Evolutionary conservation across 129 eudicot species (phyloP).

Genomic region (Solidago caesia): DNA sequence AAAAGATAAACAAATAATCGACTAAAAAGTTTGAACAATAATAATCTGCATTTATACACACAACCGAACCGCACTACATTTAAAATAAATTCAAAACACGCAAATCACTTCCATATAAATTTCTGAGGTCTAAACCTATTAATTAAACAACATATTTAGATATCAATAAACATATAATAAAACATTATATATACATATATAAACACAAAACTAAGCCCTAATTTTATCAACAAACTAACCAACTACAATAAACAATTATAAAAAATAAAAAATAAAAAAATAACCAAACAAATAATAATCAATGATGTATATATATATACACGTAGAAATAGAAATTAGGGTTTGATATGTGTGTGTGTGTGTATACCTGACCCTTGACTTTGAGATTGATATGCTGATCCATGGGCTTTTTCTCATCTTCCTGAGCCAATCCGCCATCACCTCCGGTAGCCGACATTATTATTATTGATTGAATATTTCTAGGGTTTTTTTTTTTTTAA

Average conservation of each 20-base stretch:
- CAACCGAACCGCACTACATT: neutral
- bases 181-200: neutral
- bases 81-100: neutral
- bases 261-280: neutral
- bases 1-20: too few relatives aligned
- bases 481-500: constrained; percentile 23
- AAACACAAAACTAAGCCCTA: neutral
- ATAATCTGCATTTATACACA: too few relatives aligned
- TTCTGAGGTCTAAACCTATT: neutral
- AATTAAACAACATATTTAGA: neutral
- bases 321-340: neutral
- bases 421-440: constrained; percentile 29
- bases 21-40: too few relatives aligned
- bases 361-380: constrained; percentile 64
- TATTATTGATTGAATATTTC: neutral
- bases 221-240: neutral
- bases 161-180: neutral
- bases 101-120: neutral
- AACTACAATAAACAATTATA: neutral
- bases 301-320: neutral
- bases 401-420: constrained; percentile 57
- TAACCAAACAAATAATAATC: neutral
- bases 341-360: neutral
- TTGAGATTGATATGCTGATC: constrained; percentile 67
- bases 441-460: constrained; percentile 41